phyloP scores from a whole-genome alignment of 164 flowering plant genomes.

The Taxillus chinensis region DNA sequence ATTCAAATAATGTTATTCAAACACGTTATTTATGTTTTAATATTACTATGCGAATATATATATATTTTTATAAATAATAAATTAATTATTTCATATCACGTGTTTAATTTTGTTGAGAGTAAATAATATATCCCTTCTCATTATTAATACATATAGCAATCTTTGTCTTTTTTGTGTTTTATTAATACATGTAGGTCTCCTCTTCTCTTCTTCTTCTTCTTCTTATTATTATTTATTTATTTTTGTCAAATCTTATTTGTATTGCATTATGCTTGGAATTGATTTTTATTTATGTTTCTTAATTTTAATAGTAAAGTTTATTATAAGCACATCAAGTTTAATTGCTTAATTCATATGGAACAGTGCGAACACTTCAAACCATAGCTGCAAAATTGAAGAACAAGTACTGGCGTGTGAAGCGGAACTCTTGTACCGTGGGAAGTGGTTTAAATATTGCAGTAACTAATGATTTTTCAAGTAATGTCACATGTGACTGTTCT shows the following conservation, averaged over 20 bases:
- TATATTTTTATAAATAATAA: too few relatives aligned
- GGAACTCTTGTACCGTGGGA: constrained; percentile 15
- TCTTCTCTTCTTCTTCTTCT: background rate
- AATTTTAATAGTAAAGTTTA: too few relatives aligned
- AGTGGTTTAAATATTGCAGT: constrained; percentile 6
- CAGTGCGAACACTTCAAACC: constrained; percentile 22
- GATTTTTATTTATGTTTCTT: background rate
- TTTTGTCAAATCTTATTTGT: background rate
- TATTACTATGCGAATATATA: too few relatives aligned
- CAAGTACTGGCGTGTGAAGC: constrained; percentile 17
- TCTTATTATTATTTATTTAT: background rate
- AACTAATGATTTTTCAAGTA: background rate
- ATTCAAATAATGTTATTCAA: too few relatives aligned
- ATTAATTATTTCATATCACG: too few relatives aligned
- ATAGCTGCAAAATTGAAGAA: constrained; percentile 18
- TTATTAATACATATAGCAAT: too few relatives aligned
- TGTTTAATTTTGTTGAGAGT: too few relatives aligned
- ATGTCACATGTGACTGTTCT: constrained; percentile 34
- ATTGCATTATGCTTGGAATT: background rate
- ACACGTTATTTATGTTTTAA: too few relatives aligned
- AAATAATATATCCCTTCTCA: too few relatives aligned
- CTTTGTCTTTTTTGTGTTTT: too few relatives aligned
- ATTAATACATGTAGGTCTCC: too few relatives aligned
- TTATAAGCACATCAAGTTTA: background rate
- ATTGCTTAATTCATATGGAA: background rate